Evolutionary conservation across 108 stramenopile genomes (phyloP), one percentile per base, ranked within the genome.

Genomic region (Cyclotella kingstonii): DNA sequence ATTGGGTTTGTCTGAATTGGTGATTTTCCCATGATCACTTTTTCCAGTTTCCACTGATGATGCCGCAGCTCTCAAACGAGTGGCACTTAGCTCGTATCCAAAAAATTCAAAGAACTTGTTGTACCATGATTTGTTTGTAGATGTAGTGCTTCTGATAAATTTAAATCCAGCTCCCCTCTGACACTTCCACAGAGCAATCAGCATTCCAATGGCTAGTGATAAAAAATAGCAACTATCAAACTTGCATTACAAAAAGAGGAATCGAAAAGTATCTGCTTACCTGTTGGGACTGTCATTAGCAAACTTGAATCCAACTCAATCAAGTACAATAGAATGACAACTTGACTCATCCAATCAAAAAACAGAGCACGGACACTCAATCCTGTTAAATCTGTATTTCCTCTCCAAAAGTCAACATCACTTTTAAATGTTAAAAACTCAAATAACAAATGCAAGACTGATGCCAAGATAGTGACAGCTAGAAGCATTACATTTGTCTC

Each of bases 381-480:
- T 5, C 96, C 96, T 9, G 86, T 86, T 40, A 95, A 73, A 60
- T 88, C 92, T 19, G 88, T 92, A 63, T 97, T 95, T 42, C 80
- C 68, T 12, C 73, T 48, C 96, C 96, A 97, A 60, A 97, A 97
- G 15, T 81, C 80, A n/a, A 97, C 91, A 60, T 97, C 96, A 36
- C 76, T 85, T 57, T 92, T 91, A 69, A 97, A 96, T 5, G 96
- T 95, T 60, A 97, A 61, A 61, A 95, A 92, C 63, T 97, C 96
- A 76, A 97, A 97, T 11, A 97, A 68, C 9, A 97, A 77, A 63
- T 97, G 96, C 41, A 97, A 68, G 11, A 84, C 84, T 31, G 88
- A 87, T n/a, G 92, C 95, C 57, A 97, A 52, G 8, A 95, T 72
- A n/a, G 96, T 97, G 11, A 95, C 73, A 3, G 56, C 79, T 41